These are phyloP conservation scores for Hypericum perforatum DNA, from an alignment of 345 rosid genomes.

Conservation along the genomic window DNA sequence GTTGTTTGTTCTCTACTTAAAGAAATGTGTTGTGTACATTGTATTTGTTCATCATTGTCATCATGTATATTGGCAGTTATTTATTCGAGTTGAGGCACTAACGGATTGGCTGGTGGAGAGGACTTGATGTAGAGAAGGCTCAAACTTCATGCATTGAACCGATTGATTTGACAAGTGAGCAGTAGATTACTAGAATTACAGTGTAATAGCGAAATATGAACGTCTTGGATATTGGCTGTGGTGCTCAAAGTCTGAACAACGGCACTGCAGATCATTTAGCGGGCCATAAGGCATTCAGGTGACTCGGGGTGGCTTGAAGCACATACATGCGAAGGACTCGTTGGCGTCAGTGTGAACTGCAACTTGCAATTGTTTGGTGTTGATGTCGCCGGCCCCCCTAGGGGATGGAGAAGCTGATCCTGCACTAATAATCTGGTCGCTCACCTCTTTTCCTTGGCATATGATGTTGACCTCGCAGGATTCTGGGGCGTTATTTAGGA, in stretches of 20 bases:
- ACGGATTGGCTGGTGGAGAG: no score
- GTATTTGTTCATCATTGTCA: neutral
- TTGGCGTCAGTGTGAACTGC: neutral
- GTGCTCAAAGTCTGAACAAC: neutral
- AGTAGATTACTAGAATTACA: neutral
- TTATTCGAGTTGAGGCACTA: no score
- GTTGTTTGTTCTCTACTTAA: no score
- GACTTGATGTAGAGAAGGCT: no score
- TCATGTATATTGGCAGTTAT: slow-evolving; percentile 4
- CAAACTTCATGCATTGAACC: no score
- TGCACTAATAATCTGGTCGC: slow-evolving; percentile 15
- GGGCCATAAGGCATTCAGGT: neutral
- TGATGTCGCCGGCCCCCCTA: neutral
- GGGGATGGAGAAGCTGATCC: slow-evolving; percentile 10
- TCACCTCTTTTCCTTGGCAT: slow-evolving; percentile 52
- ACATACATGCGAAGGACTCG: slow-evolving; percentile 10
- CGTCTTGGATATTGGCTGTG: neutral
- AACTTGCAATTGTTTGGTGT: neutral
- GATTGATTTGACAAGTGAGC: neutral
- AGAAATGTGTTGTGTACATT: no score
- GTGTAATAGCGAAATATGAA: neutral
- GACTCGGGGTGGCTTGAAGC: slow-evolving; percentile 9
- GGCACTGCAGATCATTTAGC: neutral
- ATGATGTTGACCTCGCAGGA: slow-evolving; percentile 46
- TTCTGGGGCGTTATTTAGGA: slow-evolving; percentile 36